phyloP scores from a whole-genome alignment of 768 basidiomycete genomes.

The Chalciporus sphaerocephalus region DNA sequence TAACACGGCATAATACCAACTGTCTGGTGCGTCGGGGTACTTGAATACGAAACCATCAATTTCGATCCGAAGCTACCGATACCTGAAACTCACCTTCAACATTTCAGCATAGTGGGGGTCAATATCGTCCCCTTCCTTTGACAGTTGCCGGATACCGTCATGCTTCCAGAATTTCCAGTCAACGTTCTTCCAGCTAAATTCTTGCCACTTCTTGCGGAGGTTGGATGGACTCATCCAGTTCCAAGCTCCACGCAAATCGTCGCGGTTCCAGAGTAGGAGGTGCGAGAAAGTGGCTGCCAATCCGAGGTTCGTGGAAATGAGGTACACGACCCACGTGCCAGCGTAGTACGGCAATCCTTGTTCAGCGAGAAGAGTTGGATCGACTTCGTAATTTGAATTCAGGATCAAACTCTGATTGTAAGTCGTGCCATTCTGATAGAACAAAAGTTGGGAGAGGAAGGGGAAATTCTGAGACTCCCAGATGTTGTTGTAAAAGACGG shows the following conservation, averaged over 20 bases:
- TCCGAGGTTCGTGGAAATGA: constrained; percentile 19
- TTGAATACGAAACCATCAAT: not conserved
- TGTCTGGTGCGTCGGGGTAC: constrained; percentile 34
- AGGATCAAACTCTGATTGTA: constrained; percentile 54
- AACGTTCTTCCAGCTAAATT: constrained; percentile 27
- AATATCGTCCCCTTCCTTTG: constrained; percentile 36
- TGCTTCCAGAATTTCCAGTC: constrained; percentile 38
- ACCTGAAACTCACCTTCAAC: constrained; percentile 28
- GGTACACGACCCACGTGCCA: constrained; percentile 20
- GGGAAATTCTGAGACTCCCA: constrained; percentile 61
- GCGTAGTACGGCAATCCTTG: constrained; percentile 36
- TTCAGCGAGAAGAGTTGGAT: constrained; percentile 43
- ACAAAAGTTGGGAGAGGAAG: constrained; percentile 50
- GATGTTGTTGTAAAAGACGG: constrained; percentile 43
- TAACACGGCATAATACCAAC: constrained; percentile 31
- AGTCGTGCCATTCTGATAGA: constrained; percentile 46
- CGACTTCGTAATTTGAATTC: constrained; percentile 48
- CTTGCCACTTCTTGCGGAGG: constrained; percentile 23
- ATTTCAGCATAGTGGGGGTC: constrained; percentile 59
- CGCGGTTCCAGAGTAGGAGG: constrained; percentile 49
- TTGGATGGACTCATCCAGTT: constrained; percentile 38
- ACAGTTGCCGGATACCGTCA: constrained; percentile 18
- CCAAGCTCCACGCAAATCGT: constrained; percentile 46
- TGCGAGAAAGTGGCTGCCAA: constrained; percentile 50
- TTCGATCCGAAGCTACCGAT: constrained; percentile 15